Base-by-base conservation (phyloP, 805 yeast species). In the Barnettozyma wickerhamii region DNA sequence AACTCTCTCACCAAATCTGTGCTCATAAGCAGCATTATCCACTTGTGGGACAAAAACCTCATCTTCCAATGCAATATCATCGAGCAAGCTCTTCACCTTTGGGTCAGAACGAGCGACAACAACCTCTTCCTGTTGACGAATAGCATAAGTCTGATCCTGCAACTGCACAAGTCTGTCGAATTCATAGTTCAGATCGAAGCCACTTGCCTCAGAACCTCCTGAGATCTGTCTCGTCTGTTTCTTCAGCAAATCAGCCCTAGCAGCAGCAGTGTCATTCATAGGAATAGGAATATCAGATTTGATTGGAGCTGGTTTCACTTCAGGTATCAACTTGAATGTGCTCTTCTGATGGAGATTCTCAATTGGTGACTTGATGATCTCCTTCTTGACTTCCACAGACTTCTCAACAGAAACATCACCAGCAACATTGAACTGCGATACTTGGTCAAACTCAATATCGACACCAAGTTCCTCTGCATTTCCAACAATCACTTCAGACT, bases 391-490 rank as follows among this genome's bases (percentile, higher is more conserved):
- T n/a, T n/a, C n/a, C n/a, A n/a, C n/a, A n/a, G n/a, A n/a, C n/a
- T n/a, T n/a, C n/a, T n/a, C n/a, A n/a, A n/a, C n/a, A n/a, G n/a
- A n/a, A n/a, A n/a, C 38, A 23, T 23, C 36, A 10, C 33, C 37
- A 27, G 18, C 36, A 18, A 41, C 27, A 15, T 38, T 42, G 19
- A 21, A 29, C 10, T 33, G 37, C 2, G 51, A 42, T 9, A 45
- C 52, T 14, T 47, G 50, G 10, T 50, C 54, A 35, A 38, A 48
- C 30, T 53, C 58, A 33, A 55, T 33, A 5, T 48, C 53, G 32
- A 56, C 43, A 31, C 57, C 59, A 12, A 34, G 40, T 2, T 43
- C 50, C 19, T 49, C 51, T n/a, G 38, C 38, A 7, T 48, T 45
- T 2, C 45, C 41, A 13, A 54, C 48, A 34, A 52, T 38, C 10